Evolutionary conservation across 257 asterid species (phyloP), one percentile per base, ranked within the genome.

Genomic region (Solanum lignicaule): DNA sequence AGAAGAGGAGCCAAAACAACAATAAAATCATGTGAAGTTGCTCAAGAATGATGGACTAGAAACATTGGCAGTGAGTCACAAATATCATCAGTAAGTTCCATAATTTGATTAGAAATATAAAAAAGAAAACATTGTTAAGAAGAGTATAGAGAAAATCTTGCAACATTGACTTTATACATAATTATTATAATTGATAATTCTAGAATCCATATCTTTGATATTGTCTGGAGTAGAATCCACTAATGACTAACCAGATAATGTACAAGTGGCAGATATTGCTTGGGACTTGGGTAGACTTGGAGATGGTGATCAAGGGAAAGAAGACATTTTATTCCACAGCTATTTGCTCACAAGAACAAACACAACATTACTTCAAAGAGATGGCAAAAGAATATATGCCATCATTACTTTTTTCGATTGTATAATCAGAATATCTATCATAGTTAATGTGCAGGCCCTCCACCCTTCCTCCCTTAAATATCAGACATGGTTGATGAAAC

Each of bases 311-410:
- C 85, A 43, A 88, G 75, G 71, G 83, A 88, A 88, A 82, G 48
- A 85, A 81, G 83, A 88, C 89, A 88, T 81, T 87, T 84, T 69
- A 89, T 88, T 88, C 84, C 83, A 90, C 88, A 91, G 71, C 58
- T 39, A 25, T 85, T 39, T 85, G 79, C 48, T 35, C 48, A 84
- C 90, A 86, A 84, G 83, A 31, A 86, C 62, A 88, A 31, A 78
- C 29, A 38, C 58, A 27, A 32, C 58, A 32, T 25, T 6, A 79
- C 25, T 79, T 62, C 78, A 38, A n/a, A 60, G 87, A 62, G 87
- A 35, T 62, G 68, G 76, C 76, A 62, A 41, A 35, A 84, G 76
- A 62, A 84, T 84, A 84, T 62, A 84, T 62, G 75, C 75, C 86
- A 55, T 55, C 43, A 55, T 20, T 9, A 3, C 48, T 74, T 74